phyloP scores from a whole-genome alignment of 768 basidiomycete species.

The Phylloporus rhodoxanthus region DNA sequence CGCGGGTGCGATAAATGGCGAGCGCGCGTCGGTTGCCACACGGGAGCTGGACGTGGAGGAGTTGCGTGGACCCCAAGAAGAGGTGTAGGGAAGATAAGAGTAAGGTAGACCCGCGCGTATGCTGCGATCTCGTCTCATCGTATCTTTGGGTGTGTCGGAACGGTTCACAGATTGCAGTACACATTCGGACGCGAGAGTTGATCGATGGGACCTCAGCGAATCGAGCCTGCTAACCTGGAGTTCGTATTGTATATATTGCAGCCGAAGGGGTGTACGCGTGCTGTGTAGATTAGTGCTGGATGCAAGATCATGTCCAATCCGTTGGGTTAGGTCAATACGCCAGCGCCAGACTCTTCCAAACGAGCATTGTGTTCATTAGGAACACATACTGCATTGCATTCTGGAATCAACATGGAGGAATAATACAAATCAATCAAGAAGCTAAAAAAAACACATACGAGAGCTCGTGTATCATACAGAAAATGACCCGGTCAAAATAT shows the following conservation, averaged over 20 bases:
- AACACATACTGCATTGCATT: too few species aligned
- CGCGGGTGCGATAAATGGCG: conserved; percentile 15
- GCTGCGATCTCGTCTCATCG: too few species aligned
- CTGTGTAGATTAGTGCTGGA: too few species aligned
- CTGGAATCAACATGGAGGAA: too few species aligned
- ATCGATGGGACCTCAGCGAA: too few species aligned
- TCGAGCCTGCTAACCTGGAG: too few species aligned
- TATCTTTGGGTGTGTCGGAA: too few species aligned
- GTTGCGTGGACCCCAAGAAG: conserved; percentile 46
- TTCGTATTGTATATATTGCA: too few species aligned
- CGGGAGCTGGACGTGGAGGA: conserved; percentile 41
- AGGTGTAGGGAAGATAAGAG: conserved; percentile 12
- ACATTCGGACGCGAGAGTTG: too few species aligned
- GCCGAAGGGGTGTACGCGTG: neutral
- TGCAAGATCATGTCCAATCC: neutral
- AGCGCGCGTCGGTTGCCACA: conserved; percentile 13
- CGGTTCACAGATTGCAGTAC: too few species aligned
- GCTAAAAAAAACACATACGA: neutral
- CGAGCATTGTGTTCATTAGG: too few species aligned
- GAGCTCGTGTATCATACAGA: neutral
- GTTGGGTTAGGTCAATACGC: neutral
- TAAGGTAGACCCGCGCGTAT: neutral
- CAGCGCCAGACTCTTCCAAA: neutral
- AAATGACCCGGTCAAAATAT: neutral
- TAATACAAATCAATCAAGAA: neutral